Percentiles rank a stretch among this genome's conserved stretches.
Conservation (phyloP, 1,139 yeast species). For the Debaryomycetaceae sp. region DNA sequence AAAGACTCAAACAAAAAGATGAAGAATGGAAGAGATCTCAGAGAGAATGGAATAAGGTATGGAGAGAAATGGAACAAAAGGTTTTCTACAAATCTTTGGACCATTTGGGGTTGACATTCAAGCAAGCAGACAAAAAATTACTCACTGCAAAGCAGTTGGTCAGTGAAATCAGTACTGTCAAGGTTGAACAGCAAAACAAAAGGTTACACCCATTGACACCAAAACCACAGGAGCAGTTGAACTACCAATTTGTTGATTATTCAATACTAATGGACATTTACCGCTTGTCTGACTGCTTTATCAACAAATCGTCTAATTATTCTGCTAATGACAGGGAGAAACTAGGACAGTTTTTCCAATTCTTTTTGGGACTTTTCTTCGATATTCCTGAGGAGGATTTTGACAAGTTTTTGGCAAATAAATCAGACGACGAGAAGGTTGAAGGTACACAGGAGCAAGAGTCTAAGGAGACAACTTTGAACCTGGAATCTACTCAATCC, state of each 20-base stretch:
- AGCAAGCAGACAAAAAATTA: slow-evolving; percentile 91
- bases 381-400: slow-evolving; percentile 41
- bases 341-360: slow-evolving; percentile 66
- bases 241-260: slow-evolving; percentile 61
- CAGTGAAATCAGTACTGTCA: slow-evolving; percentile 88
- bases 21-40: slow-evolving; percentile 99
- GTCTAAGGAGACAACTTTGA: slow-evolving; percentile 4
- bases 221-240: slow-evolving; percentile 76
- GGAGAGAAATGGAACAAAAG: slow-evolving; percentile 98
- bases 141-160: slow-evolving; percentile 86
- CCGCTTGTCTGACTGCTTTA: slow-evolving; percentile 64
- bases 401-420: slow-evolving; percentile 21
- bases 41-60: slow-evolving; percentile 97
- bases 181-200: slow-evolving; percentile 78
- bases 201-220: slow-evolving; percentile 86
- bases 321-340: slow-evolving; percentile 81
- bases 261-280: slow-evolving; percentile 73
- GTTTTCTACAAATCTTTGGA: slow-evolving; percentile 91
- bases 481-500: slow-evolving; percentile 8
- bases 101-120: slow-evolving; percentile 92
- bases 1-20: slow-evolving; percentile 92
- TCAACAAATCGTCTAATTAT: slow-evolving; percentile 67
- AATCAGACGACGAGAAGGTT: slow-evolving; percentile 11
- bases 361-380: slow-evolving; percentile 69
- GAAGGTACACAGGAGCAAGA: slow-evolving; percentile 10